Base-by-base conservation (phyloP, 306 rosid species). In the Cicer pinnatifidum region DNA sequence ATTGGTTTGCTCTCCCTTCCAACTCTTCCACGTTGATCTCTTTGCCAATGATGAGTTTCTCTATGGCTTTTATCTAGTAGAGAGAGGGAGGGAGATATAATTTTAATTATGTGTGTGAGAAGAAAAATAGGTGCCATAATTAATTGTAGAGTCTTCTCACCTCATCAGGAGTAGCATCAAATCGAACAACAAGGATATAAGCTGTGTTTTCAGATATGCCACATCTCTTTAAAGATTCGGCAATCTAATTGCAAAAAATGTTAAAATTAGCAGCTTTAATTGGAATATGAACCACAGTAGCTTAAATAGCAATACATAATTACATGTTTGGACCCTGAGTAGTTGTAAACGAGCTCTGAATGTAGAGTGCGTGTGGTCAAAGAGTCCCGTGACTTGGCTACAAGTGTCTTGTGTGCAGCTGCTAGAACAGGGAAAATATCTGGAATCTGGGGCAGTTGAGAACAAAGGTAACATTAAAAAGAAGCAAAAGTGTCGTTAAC, bases 291-390 rank as follows among this genome's bases (percentile, higher is more conserved):
- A 33, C 16, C 3, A 58, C 47, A 43, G 47, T 5, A 66, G 46
- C 23, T 40, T 76, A 78, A 53, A 57, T 43, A 72, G 65, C 1
- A 77, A 62, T 13, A 43, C 11, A 52, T n/a, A 35, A 39, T 83
- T 85, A 89, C 98, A 88, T 91, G 97, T 85, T 93, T 93, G 57
- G 98, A 91, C 69, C 92, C 98, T 2, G 96, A 85, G 85, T 85
- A 93, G 75, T 86, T 93, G 90, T 84, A 91, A 80, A 91, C 94
- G 17, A 93, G 98, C 89, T 93, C 98, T 1, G 98, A 91, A 84
- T 91, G 97, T 85, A 85, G 94, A 45, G 97, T 93, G 50, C 91
- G 90, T 6, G 98, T 91, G 65, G 91, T 93, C 79, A 93, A 80
- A 12, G 91, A 88, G 47, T 88, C 91, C 39, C 91, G 82, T 9